phyloP scores from a whole-genome alignment of 2,329 filamentous ascomycete genomes.

The Ilyonectria sp. region DNA sequence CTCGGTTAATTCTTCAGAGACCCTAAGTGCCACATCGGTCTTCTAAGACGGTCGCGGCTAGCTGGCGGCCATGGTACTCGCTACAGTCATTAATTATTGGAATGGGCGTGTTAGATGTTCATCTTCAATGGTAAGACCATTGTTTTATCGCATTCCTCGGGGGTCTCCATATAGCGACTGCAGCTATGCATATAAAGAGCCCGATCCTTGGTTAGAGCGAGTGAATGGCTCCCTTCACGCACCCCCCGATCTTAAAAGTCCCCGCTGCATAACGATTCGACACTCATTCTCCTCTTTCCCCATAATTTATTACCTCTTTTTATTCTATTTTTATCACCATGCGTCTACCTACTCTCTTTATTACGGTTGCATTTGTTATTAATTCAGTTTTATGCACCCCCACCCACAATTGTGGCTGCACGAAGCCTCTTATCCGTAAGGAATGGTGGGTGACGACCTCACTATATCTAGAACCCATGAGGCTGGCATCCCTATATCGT shows the following conservation, averaged over 20 bases:
- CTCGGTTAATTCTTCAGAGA: background rate
- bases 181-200: background rate
- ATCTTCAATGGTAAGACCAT: background rate
- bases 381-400: background rate
- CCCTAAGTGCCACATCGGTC: background rate
- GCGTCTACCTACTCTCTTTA: background rate
- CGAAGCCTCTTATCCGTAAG: slow-evolving; percentile 34
- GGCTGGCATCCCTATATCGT: background rate
- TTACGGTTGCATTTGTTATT: background rate
- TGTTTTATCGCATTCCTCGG: background rate
- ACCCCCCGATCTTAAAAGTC: background rate
- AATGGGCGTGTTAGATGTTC: background rate
- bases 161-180: background rate
- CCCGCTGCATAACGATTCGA: background rate
- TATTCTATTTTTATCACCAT: background rate
- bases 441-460: slow-evolving; percentile 31
- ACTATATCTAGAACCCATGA: background rate
- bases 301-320: background rate
- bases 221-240: background rate
- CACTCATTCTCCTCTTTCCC: background rate
- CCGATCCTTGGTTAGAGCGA: background rate
- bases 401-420: slow-evolving; percentile 18
- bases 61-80: background rate
- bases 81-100: background rate
- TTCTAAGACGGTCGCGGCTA: background rate